Percentiles rank a stretch among this genome's conserved stretches.
These are phyloP conservation scores for Mucor irregularis DNA, from an alignment of 371 early-diverging fungal genomes.

Conservation along the genomic window DNA sequence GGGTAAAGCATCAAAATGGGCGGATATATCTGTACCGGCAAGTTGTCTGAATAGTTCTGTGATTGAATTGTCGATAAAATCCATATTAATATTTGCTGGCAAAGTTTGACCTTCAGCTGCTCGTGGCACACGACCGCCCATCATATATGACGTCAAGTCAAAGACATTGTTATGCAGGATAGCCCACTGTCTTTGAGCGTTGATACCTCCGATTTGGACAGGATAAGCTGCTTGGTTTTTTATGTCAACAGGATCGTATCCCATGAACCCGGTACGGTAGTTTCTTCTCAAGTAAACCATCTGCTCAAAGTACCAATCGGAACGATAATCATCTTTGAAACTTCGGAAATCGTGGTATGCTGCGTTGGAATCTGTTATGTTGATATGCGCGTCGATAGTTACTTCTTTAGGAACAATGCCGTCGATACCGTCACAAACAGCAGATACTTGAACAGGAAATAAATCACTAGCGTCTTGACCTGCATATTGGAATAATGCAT, in stretches of 20 bases:
- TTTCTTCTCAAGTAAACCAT: slow-evolving; percentile 53
- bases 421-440: slow-evolving; percentile 46
- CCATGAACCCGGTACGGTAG: slow-evolving; percentile 53
- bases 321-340: slow-evolving; percentile 42
- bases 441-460: slow-evolving; percentile 78
- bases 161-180: slow-evolving; percentile 58
- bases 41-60: slow-evolving; percentile 65
- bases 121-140: slow-evolving; percentile 24
- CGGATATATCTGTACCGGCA: slow-evolving; percentile 68
- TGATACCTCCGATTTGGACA: slow-evolving; percentile 29
- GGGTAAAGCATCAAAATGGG: slow-evolving; percentile 58
- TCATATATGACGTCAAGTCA: slow-evolving; percentile 59
- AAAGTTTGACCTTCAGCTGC: slow-evolving; percentile 16
- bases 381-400: slow-evolving; percentile 38
- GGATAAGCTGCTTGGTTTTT: slow-evolving; percentile 37
- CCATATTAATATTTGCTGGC: slow-evolving; percentile 24
- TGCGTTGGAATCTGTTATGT: slow-evolving; percentile 45
- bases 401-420: slow-evolving; percentile 39
- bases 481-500: slow-evolving; percentile 57
- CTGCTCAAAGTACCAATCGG: slow-evolving; percentile 58
- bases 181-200: slow-evolving; percentile 40
- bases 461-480: slow-evolving; percentile 69
- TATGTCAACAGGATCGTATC: slow-evolving; percentile 43
- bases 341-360: slow-evolving; percentile 46
- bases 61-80: slow-evolving; percentile 62